Evolutionary conservation across 352 stramenopile species (phyloP).

Genomic region (Globisporangium cederbergense): DNA sequence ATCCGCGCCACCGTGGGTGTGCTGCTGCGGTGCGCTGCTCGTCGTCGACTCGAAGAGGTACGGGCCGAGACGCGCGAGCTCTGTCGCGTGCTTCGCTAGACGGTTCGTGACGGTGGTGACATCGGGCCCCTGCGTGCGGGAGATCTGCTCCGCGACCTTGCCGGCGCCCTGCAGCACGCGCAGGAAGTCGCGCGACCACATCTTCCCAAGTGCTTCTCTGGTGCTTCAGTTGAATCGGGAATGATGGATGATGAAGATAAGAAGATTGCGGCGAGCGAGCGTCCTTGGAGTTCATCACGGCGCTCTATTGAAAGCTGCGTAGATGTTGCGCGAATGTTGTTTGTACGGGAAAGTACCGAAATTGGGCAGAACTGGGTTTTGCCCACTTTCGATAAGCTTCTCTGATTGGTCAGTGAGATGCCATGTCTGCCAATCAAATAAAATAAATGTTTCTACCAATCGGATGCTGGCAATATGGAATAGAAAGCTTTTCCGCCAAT

Average conservation of each 20-base stretch:
- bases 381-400: too few species aligned
- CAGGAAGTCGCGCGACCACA: constrained; percentile 72
- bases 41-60: constrained; percentile 32
- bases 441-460: too few species aligned
- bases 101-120: constrained; percentile 25
- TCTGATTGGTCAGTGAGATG: too few species aligned
- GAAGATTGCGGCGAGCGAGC: not conserved
- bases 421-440: too few species aligned
- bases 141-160: constrained; percentile 60
- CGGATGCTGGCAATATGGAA: too few species aligned
- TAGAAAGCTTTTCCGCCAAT: too few species aligned
- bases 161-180: constrained; percentile 64
- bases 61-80: constrained; percentile 46
- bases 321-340: too few species aligned
- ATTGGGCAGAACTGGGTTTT: too few species aligned
- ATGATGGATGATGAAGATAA: constrained; percentile 4
- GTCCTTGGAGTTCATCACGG: not conserved
- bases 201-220: constrained; percentile 11
- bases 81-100: constrained; percentile 36
- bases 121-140: constrained; percentile 33
- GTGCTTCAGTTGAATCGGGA: not conserved
- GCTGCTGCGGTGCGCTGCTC: not conserved
- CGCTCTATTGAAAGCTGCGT: too few species aligned
- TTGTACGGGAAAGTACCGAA: too few species aligned
- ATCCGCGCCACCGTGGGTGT: not conserved